Evolutionary conservation across 2,329 filamentous ascomycete species (phyloP).

Genomic region (Fusarium sp.): DNA sequence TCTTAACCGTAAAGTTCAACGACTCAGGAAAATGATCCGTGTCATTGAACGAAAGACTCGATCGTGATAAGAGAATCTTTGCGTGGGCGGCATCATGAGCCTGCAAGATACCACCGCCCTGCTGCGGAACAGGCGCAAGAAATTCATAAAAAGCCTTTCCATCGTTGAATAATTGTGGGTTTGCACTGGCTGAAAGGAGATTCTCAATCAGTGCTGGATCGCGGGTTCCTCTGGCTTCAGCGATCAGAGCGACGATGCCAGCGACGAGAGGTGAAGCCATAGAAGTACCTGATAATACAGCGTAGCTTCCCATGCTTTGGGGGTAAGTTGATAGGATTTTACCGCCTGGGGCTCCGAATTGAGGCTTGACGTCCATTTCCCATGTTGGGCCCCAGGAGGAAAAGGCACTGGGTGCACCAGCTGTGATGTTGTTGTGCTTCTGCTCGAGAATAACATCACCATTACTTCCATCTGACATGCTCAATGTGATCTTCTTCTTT

Average conservation of each 20-base stretch:
- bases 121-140: constrained; percentile 69
- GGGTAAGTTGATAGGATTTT: constrained; percentile 71
- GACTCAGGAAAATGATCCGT: constrained; percentile 65
- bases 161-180: constrained; percentile 63
- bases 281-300: constrained; percentile 67
- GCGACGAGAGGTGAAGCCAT: constrained; percentile 71
- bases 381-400: constrained; percentile 72
- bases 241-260: constrained; percentile 66
- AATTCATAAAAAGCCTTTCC: constrained; percentile 52
- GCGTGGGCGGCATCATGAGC: constrained; percentile 69
- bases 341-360: constrained; percentile 68
- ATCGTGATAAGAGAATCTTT: constrained; percentile 64
- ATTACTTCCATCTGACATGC: constrained; percentile 57
- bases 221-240: constrained; percentile 63
- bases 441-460: constrained; percentile 52
- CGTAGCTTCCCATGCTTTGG: constrained; percentile 59
- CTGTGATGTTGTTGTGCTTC: constrained; percentile 57
- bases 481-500: constrained; percentile 58
- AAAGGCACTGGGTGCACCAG: constrained; percentile 65
- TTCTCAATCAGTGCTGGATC: constrained; percentile 64
- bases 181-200: constrained; percentile 62
- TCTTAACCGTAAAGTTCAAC: constrained; percentile 67
- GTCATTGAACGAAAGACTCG: constrained; percentile 74
- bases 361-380: constrained; percentile 68
- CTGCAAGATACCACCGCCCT: constrained; percentile 71